Conservation (phyloP, 2,329 filamentous ascomycete species). For the Hypoxylon sp. region DNA sequence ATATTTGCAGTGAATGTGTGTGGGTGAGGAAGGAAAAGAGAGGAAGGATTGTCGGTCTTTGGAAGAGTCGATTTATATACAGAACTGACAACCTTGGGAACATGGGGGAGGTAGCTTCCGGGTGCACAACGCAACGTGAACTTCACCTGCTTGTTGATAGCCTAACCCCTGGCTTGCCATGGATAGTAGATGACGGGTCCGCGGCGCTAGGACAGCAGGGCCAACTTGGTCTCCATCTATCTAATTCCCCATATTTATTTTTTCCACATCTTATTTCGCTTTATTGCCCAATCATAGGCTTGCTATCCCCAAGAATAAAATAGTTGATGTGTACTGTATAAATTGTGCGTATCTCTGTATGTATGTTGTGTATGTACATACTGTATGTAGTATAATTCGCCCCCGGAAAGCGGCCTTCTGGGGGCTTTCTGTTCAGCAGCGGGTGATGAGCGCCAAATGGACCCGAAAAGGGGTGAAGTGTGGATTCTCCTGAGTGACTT, state of each 20-base stretch:
- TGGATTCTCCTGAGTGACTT: conserved; percentile 40
- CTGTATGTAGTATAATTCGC: conserved; percentile 17
- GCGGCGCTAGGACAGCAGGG: conserved; percentile 36
- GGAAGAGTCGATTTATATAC: conserved; percentile 66
- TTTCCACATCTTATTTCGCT: conserved; percentile 51
- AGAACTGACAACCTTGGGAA: conserved; percentile 46
- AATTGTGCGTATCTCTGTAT: conserved; percentile 15
- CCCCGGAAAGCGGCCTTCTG: conserved; percentile 15
- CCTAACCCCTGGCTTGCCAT: conserved; percentile 25
- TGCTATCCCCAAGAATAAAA: conserved; percentile 15
- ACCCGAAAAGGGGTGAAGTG: conserved; percentile 27
- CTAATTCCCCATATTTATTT: conserved; percentile 43
- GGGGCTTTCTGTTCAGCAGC: conserved; percentile 30
- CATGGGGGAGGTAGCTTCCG: conserved; percentile 45
- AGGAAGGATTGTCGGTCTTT: conserved; percentile 57
- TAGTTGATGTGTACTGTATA: conserved; percentile 22
- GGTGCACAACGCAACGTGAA: conserved; percentile 43
- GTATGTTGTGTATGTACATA: conserved; percentile 12
- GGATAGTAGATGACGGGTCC: conserved; percentile 33
- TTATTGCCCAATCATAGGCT: conserved; percentile 45
- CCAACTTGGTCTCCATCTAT: conserved; percentile 34
- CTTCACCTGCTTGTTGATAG: conserved; percentile 37
- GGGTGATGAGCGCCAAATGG: conserved; percentile 38
- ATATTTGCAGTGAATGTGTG: conserved; percentile 63
- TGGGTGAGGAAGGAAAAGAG: conserved; percentile 63